phyloP scores from a whole-genome alignment of 805 yeast species.

The Saturnispora galanensis region DNA sequence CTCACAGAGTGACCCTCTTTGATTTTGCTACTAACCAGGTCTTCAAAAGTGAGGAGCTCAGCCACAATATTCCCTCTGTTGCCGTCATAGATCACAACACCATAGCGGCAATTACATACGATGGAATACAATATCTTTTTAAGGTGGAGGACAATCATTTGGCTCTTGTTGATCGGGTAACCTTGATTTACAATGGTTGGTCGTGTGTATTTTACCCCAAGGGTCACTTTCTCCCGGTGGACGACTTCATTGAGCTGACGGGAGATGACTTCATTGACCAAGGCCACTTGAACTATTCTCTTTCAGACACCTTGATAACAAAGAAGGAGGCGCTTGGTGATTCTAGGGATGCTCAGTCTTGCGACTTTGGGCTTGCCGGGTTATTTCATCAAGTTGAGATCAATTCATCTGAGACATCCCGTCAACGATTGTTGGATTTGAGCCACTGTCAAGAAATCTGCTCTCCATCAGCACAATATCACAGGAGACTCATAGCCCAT shows the following conservation, averaged over 20 bases:
- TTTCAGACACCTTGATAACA: background rate
- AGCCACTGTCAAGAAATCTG: background rate
- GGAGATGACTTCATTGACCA: background rate
- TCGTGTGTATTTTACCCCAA: constrained; percentile 4
- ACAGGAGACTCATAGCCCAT: constrained; percentile 2
- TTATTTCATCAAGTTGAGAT: constrained; percentile 1
- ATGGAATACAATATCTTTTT: constrained; percentile 7
- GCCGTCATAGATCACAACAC: background rate
- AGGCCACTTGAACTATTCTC: background rate
- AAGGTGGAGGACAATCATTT: background rate
- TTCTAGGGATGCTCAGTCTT: background rate
- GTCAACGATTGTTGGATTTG: background rate
- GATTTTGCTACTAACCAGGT: constrained; percentile 3
- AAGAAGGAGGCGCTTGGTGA: constrained; percentile 4
- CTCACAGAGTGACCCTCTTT: constrained; percentile 35
- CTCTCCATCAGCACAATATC: background rate
- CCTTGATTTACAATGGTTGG: constrained; percentile 3
- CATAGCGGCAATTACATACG: constrained; percentile 3
- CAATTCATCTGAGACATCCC: background rate
- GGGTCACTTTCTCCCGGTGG: background rate
- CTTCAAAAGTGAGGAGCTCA: constrained; percentile 29
- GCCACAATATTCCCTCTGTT: constrained; percentile 46
- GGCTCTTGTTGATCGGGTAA: background rate
- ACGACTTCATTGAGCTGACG: constrained; percentile 3
- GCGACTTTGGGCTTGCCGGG: constrained; percentile 5